Evolutionary conservation across 164 flowering plant genomes (phyloP).

Genomic region (Cinnamomum micranthum): DNA sequence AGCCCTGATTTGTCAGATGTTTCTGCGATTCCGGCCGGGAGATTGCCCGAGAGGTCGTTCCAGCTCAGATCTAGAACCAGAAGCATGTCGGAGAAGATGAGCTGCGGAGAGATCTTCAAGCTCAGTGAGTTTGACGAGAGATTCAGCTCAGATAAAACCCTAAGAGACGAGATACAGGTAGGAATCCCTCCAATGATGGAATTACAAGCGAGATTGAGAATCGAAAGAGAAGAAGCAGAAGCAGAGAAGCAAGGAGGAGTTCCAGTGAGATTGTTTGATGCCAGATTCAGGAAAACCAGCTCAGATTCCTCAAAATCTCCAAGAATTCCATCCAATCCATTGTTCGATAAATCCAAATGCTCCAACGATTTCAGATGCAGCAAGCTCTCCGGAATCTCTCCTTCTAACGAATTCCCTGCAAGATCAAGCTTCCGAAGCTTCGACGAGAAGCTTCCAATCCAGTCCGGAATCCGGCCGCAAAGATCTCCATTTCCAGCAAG

Average conservation of each 20-base stretch:
- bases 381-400: constrained; percentile 62
- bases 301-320: constrained; percentile 46
- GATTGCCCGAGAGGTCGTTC: constrained; percentile 66
- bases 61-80: constrained; percentile 70
- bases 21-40: constrained; percentile 56
- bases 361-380: constrained; percentile 40
- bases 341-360: constrained; percentile 56
- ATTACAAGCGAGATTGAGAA: constrained; percentile 60
- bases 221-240: constrained; percentile 41
- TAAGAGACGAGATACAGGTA: constrained; percentile 61
- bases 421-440: constrained; percentile 50
- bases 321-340: constrained; percentile 49
- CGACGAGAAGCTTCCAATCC: constrained; percentile 64
- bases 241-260: constrained; percentile 74
- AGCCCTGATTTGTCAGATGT: constrained; percentile 66
- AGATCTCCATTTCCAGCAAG: constrained; percentile 43
- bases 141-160: constrained; percentile 53
- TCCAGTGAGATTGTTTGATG: constrained; percentile 61
- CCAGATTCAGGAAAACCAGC: constrained; percentile 48
- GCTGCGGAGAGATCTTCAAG: constrained; percentile 62
- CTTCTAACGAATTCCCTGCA: constrained; percentile 42
- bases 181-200: constrained; percentile 76
- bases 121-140: constrained; percentile 53
- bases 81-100: constrained; percentile 66
- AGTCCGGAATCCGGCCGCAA: constrained; percentile 48